Percentiles rank a stretch among this genome's conserved stretches.
Conservation (phyloP, 75 land plant genomes). For the Sequoia sempervirens region DNA sequence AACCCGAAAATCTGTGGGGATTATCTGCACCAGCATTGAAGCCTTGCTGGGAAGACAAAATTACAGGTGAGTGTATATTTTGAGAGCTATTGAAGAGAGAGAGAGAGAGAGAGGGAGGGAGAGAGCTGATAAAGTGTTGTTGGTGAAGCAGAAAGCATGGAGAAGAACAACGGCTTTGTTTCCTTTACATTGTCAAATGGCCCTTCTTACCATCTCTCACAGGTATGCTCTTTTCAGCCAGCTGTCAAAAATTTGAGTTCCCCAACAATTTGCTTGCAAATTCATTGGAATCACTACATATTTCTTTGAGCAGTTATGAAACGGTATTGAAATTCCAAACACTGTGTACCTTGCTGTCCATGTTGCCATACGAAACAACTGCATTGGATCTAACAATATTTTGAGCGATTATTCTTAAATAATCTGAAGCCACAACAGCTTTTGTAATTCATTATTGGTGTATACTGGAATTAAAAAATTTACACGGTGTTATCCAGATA, state of each 20-base stretch:
- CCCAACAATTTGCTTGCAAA: background rate
- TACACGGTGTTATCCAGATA: too few relatives aligned
- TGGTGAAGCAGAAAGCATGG: constrained; percentile 22
- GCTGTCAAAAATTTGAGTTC: background rate
- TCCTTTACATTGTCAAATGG: constrained; percentile 67
- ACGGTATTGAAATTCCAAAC: background rate
- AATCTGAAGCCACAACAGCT: background rate
- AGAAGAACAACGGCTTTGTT: constrained; percentile 53
- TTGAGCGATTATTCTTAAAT: background rate
- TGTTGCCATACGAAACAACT: background rate
- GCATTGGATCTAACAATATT: background rate
- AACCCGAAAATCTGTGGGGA: constrained; percentile 5
- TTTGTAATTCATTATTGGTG: background rate
- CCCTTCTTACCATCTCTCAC: constrained; percentile 70
- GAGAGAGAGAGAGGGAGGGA: background rate
- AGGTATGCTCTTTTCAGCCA: constrained; percentile 35
- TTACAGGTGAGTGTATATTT: constrained; percentile 6
- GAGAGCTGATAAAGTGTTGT: background rate
- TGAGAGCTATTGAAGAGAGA: background rate
- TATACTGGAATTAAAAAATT: background rate
- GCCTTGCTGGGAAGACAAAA: constrained; percentile 14
- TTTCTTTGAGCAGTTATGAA: background rate
- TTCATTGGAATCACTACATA: background rate
- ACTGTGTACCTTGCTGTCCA: background rate
- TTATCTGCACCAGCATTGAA: constrained; percentile 5